Evolutionary conservation across 2,329 filamentous ascomycete genomes (phyloP), one percentile per base, ranked within the genome.

Genomic region (Grosmannia huntii): DNA sequence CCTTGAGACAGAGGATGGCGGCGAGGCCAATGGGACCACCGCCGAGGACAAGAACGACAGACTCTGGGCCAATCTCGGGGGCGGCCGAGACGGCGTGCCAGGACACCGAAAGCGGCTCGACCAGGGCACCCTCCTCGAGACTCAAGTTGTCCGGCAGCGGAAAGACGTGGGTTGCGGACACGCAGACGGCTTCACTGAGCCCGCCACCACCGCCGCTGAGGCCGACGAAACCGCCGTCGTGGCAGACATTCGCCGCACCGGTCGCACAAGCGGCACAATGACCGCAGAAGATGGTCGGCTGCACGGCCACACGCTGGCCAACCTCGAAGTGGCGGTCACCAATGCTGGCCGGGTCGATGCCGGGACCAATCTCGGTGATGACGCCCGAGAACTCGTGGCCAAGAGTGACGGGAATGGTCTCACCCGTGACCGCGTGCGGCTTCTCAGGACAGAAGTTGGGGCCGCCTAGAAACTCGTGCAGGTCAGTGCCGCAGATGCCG

Each of bases 371-470:
- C 21, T 75, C 70, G 62, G 73, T 70, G 61, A 87, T 73, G 33
- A 83, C 73, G 49, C 84, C 84, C 14, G 82, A 78, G 33, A 82
- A 84, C 68, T 87, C 84, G 66, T 87, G 84, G 60, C 84, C 84
- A 59, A 75, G 61, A 16, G 72, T 73, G 57, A 79, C 50, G 33
- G 56, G 56, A 21, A 57, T 48, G 23, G 27, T 36, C 51, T 57
- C 56, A 38, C 41, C 36, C 19, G 56, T 57, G 19, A 57, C 49
- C 7, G 36, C 21, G 36, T 57, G 56, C 2, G 56, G 33, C 23
- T 52, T 44, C 16, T 10, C 38, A 11, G 56, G 56, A 16, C 56
- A 57, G n/a, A 57, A 57, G 50, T 53, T 57, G 16, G 56, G 56
- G 5, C 56, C 56, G 12, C 56, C 56, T 36, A 57, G 50, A 28